phyloP scores from a whole-genome alignment of 768 basidiomycete species.

The Crucibulum laeve region DNA sequence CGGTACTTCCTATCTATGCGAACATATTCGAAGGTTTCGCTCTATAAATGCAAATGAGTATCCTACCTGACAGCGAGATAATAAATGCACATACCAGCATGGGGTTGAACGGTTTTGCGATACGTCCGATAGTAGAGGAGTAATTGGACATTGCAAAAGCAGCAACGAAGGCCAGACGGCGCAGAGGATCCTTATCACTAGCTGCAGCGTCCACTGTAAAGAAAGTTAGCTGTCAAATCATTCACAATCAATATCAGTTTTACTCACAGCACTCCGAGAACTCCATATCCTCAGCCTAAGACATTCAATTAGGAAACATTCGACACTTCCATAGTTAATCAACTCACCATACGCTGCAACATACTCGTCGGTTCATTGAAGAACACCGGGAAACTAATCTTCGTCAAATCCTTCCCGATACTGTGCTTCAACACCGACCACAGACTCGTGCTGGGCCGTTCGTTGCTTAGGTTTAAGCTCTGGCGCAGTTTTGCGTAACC shows the following conservation, averaged over 20 bases:
- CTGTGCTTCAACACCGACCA: conserved; percentile 95
- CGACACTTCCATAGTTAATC: conserved; percentile 1
- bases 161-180: conserved; percentile 86
- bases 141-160: conserved; percentile 99
- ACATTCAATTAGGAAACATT: conserved; percentile 15
- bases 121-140: conserved; percentile 91
- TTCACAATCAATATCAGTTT: not conserved
- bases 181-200: conserved; percentile 68
- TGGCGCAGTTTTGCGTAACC: conserved; percentile 67
- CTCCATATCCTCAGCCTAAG: conserved; percentile 90
- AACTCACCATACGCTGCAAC: conserved; percentile 85
- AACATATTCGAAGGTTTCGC: conserved; percentile 95
- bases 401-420: conserved; percentile 96
- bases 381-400: conserved; percentile 91
- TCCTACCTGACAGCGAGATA: not conserved
- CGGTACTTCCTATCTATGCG: conserved; percentile 83
- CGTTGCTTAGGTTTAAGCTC: conserved; percentile 62
- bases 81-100: conserved; percentile 62
- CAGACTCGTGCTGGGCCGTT: conserved; percentile 83
- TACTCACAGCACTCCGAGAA: conserved; percentile 85
- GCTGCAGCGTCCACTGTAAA: conserved; percentile 78
- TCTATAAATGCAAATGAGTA: conserved; percentile 30
- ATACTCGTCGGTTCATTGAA: conserved; percentile 95
- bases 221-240: conserved; percentile 6
- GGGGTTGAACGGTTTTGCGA: conserved; percentile 97